Conservation (phyloP, 2,329 filamentous ascomycete species). For the Colletotrichum australisinense region DNA sequence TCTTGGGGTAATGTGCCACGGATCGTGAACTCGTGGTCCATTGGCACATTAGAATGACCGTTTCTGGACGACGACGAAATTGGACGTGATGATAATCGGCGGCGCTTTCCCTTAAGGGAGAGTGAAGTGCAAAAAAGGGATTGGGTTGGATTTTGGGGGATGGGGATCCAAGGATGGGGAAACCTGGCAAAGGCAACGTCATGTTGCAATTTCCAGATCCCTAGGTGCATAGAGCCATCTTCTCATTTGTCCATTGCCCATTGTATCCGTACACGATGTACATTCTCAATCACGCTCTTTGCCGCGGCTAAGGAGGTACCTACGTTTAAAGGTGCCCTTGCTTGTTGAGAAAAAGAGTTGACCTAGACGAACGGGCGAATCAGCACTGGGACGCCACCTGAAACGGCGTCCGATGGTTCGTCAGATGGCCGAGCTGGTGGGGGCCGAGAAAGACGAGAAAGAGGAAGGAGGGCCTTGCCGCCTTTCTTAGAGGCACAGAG, state of each 20-base stretch:
- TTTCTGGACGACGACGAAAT: neutral
- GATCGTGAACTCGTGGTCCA: too few relatives aligned
- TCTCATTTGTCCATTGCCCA: neutral
- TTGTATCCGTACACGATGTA: too few relatives aligned
- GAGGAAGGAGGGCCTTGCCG: neutral
- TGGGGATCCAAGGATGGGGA: neutral
- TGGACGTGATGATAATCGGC: slow-evolving; percentile 11
- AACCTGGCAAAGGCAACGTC: slow-evolving; percentile 1
- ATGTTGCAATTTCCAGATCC: slow-evolving; percentile 23
- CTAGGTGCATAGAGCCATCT: neutral
- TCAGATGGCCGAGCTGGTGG: slow-evolving; percentile 15
- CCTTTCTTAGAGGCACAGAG: too few relatives aligned
- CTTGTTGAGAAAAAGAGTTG: neutral
- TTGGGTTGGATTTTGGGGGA: neutral
- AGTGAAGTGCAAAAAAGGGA: neutral
- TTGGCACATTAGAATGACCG: neutral
- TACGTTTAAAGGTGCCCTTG: neutral
- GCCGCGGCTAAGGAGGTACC: neutral
- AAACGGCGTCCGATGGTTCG: slow-evolving; percentile 32
- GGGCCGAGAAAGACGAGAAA: neutral
- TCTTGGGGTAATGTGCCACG: too few relatives aligned
- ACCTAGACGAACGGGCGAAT: slow-evolving; percentile 13
- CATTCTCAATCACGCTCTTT: slow-evolving; percentile 13
- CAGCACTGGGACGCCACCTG: slow-evolving; percentile 18
- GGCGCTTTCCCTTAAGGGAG: neutral